Base-by-base conservation (phyloP, 306 rosid genomes). In the Coriaria nepalensis region DNA sequence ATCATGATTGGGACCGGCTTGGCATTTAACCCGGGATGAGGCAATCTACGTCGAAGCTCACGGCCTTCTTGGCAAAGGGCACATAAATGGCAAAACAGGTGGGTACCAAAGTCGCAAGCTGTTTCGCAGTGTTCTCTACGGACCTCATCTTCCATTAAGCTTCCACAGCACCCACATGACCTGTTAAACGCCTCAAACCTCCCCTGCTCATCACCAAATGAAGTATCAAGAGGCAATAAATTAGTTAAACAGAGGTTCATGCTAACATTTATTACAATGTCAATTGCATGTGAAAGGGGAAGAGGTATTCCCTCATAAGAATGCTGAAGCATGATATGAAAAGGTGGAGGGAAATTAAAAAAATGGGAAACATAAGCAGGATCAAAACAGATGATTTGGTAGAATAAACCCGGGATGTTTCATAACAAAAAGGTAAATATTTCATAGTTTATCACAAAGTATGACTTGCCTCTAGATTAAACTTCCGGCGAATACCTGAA, bases 1-100 rank as follows among this genome's bases (percentile, higher is more conserved):
- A 92, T 76, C 94, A 82, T 92, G 60, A 73, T 84, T 62, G 84
- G 59, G 60, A 81, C 74, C 2, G 80, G 78, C 47, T 74, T 96
- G 20, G 81, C 81, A 69, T 77, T 85, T 60, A 84, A 75, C 10
- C 92, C 98, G 0, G 98, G 96, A 67, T 92, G 98, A 53, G 83
- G 92, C 51, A 75, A 41, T 69, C 81, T 75, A 8, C 94, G 93
- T 14, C 96, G 98, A 66, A 92, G 73, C 77, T 92, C 94, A 13
- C 98, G 98, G 6, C 87, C 96, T 65, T 92, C 98, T 70, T 92
- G 96, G 60, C 98, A 92, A 33, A 92, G 93, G 44, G 98, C 86
- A 37, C 96, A 86, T 2, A 35, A 40, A 74, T 92, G 98, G 67
- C 93, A 92, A 53, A 78, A 92, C 56, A 86, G 55, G 48, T 92